Base-by-base conservation (phyloP, 2,329 filamentous ascomycete genomes). In the Calcarisporium arbuscula region DNA sequence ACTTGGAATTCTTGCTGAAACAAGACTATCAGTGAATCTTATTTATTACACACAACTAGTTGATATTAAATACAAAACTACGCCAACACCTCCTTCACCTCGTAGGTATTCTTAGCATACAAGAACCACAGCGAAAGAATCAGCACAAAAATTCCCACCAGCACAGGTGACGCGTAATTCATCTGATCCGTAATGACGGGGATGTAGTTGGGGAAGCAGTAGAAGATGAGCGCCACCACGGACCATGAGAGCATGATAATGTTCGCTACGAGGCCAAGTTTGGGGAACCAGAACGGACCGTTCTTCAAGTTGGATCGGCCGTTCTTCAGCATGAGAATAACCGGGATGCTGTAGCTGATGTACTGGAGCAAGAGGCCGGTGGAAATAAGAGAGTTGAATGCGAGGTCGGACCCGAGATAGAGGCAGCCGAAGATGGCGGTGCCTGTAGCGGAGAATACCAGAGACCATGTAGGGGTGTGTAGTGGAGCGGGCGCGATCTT, bases 231-330 rank as follows among this genome's bases (percentile, higher is more conserved):
- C 12, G 47, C 48, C 8, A 51, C 33, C 6, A 38, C 27, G 1
- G 46, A 35, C 50, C 51, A 53, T 2, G 35, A 14, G 6, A 53
- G 44, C 43, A 52, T 48, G 11, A 46, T 33, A 1, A 51, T 11
- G 26, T 53, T 53, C 12, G 48, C 43, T 15, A 52, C 2, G 2
- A 46, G 35, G 1, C 52, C 51, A n/a, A 51, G 33, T 18, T 36
- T 42, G 1, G 46, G 44, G 11, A 42, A 47, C 52, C 52, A 54
- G 25, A 53, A 54, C 1, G 50, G 50, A 0, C 51, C 51, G 30
- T 48, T 49, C n/a, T 42, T 34, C 15, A 54, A 47, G 15, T 30
- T 41, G 4, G 48, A 48, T 8, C 50, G 47, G 1, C 50, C 49
- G 11, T 41, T 42, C 2, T 25, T 7, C 8, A 53, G 44, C 5